These are phyloP conservation scores for Cenchrus americanus DNA, from an alignment of 176 grass and related monocot species.

Conservation along the genomic window DNA sequence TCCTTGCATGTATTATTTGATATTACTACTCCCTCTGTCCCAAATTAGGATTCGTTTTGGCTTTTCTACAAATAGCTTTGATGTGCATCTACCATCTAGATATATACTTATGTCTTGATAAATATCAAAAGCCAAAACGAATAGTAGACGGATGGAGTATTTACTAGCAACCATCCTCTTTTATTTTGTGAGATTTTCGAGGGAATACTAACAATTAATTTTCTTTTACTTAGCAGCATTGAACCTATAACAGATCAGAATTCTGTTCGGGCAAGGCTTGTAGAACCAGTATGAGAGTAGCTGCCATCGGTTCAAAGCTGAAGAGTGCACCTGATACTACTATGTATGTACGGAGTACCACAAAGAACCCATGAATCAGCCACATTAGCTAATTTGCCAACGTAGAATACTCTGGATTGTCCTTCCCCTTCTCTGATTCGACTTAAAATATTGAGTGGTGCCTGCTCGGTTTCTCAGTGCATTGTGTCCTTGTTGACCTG, in stretches of 20 bases:
- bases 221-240: constrained; percentile 62
- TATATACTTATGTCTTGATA: no score
- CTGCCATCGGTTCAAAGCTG: background rate
- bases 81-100: no score
- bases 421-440: constrained; percentile 1
- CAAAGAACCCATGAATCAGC: background rate
- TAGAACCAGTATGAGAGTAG: constrained; percentile 48
- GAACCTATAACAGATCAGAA: constrained; percentile 58
- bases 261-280: constrained; percentile 61
- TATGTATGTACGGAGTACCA: constrained; percentile 2
- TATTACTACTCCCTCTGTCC: background rate
- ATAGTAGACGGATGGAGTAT: no score
- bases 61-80: no score
- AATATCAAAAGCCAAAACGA: no score
- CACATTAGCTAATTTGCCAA: constrained; percentile 4
- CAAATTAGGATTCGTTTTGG: no score
- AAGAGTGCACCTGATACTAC: background rate
- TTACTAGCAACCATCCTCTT: no score
- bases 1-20: background rate
- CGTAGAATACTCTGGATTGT: background rate
- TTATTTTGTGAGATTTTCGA: background rate
- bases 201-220: background rate
- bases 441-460: background rate
- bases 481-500: background rate
- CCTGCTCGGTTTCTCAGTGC: background rate